Conservation (phyloP, 1,284 basidiomycete species). For the Trametes sp. region DNA sequence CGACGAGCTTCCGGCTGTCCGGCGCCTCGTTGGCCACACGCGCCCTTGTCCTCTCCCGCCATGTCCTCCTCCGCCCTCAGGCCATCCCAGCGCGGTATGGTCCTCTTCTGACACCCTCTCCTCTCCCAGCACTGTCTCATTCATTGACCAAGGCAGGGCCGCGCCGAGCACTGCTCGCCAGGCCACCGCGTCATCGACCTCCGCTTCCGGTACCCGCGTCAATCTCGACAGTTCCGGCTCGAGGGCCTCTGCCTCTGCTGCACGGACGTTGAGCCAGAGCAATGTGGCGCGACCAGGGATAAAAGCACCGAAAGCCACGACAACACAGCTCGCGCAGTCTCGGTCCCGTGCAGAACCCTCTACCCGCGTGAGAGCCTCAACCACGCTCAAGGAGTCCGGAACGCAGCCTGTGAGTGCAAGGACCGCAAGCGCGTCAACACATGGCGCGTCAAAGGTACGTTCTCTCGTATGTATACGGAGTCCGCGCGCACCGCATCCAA, state of each 20-base stretch:
- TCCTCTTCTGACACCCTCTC: neutral
- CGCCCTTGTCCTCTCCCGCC: slow-evolving; percentile 14
- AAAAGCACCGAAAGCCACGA: slow-evolving; percentile 21
- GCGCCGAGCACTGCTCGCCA: slow-evolving; percentile 15
- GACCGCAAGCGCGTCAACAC: slow-evolving; percentile 13
- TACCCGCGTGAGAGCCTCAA: slow-evolving; percentile 28
- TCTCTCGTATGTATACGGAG: neutral
- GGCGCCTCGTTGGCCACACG: slow-evolving; percentile 10
- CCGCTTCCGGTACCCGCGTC: slow-evolving; percentile 19
- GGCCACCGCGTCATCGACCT: slow-evolving; percentile 17
- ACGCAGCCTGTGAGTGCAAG: slow-evolving; percentile 15
- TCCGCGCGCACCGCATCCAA: neutral
- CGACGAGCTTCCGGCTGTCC: slow-evolving; percentile 24
- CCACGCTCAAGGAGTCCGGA: slow-evolving; percentile 27
- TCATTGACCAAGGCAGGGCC: slow-evolving; percentile 18
- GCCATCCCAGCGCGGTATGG: slow-evolving; percentile 27
- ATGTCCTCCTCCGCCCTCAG: slow-evolving; percentile 23
- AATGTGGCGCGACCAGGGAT: slow-evolving; percentile 12
- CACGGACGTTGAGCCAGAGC: slow-evolving; percentile 16
- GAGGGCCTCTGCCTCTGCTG: slow-evolving; percentile 13
- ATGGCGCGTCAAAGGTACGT: slow-evolving; percentile 17
- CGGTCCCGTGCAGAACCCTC: slow-evolving; percentile 20
- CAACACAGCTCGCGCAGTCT: slow-evolving; percentile 21
- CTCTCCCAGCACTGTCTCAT: neutral
- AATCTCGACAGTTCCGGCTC: slow-evolving; percentile 20